Evolutionary conservation across 2,329 filamentous ascomycete species (phyloP).

Genomic region (Neoarthrinium moseri): DNA sequence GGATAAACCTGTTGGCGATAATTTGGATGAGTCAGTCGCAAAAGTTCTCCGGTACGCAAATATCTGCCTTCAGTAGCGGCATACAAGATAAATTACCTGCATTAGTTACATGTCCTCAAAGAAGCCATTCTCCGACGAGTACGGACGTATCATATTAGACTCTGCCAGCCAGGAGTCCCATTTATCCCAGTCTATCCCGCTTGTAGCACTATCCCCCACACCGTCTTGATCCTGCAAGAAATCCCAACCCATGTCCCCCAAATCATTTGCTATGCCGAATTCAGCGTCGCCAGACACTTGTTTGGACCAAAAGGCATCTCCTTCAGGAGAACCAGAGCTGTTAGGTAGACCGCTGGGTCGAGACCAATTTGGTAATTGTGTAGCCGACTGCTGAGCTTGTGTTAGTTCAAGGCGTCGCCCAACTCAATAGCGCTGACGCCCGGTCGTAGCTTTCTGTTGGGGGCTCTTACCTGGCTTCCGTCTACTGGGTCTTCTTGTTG

Average conservation of each 20-base stretch:
- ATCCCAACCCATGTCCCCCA: not conserved
- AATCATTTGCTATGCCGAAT: conserved; percentile 2
- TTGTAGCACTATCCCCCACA: conserved; percentile 7
- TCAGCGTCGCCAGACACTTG: conserved; percentile 7
- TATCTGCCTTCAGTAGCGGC: no score
- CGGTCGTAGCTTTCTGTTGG: not conserved
- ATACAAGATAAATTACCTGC: no score
- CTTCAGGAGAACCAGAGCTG: conserved; percentile 5
- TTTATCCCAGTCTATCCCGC: conserved; percentile 16
- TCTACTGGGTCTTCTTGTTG: not conserved
- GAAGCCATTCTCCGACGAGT: no score
- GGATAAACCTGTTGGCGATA: no score
- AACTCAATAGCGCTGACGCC: not conserved
- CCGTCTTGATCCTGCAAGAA: conserved; percentile 8
- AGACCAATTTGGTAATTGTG: not conserved
- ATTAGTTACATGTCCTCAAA: no score
- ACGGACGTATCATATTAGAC: no score
- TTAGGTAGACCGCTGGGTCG: not conserved
- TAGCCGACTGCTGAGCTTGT: not conserved
- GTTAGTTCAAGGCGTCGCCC: no score
- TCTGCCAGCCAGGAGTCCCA: conserved; percentile 20
- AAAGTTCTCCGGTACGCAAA: no score
- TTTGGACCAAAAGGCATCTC: conserved; percentile 17
- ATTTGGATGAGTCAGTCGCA: no score
- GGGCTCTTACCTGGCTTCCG: not conserved